These are phyloP conservation scores for Aspergillus candidus DNA, from an alignment of 2,329 filamentous ascomycete species.

Conservation along the genomic window DNA sequence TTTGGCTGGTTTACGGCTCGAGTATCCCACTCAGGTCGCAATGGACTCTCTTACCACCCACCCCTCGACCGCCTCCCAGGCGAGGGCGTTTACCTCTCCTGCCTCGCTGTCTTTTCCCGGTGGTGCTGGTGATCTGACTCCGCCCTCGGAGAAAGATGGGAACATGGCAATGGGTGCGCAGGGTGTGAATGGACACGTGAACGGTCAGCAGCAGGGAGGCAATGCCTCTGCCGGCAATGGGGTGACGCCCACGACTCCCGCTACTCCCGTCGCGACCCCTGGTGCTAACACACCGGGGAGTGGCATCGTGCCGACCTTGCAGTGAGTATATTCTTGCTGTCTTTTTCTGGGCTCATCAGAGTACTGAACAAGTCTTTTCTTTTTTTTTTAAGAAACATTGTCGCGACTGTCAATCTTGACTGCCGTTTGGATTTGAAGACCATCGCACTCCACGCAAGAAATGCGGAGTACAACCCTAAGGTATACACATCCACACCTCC, in stretches of 20 bases:
- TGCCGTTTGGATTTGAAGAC: conserved; percentile 98
- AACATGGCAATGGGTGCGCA: conserved; percentile 41
- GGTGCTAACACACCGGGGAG: conserved; percentile 74
- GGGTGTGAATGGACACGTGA: conserved; percentile 44
- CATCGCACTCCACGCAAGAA: conserved; percentile 94
- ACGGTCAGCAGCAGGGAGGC: conserved; percentile 51
- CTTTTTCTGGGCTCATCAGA: conserved; percentile 40
- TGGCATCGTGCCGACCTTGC: conserved; percentile 86
- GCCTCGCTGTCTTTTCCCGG: conserved; percentile 89
- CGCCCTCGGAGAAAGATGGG: conserved; percentile 64
- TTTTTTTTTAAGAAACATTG: conserved; percentile 74
- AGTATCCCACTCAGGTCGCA: conserved; percentile 35
- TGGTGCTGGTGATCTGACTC: conserved; percentile 74
- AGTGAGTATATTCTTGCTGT: conserved; percentile 70
- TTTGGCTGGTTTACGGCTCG: conserved; percentile 21
- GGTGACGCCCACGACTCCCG: conserved; percentile 84
- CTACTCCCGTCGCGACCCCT: conserved; percentile 89
- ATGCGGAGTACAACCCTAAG: conserved; percentile 98
- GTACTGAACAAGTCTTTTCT: conserved; percentile 42
- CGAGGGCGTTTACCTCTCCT: conserved; percentile 89
- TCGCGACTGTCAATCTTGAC: conserved; percentile 96
- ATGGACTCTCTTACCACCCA: conserved; percentile 93
- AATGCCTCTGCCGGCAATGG: conserved; percentile 63
- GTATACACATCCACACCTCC: conserved; percentile 50
- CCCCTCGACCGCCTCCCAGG: conserved; percentile 83